Percentiles rank a stretch among this genome's conserved stretches.
phyloP scores from a whole-genome alignment of 306 rosid species.

The Prunus kanzakura region DNA sequence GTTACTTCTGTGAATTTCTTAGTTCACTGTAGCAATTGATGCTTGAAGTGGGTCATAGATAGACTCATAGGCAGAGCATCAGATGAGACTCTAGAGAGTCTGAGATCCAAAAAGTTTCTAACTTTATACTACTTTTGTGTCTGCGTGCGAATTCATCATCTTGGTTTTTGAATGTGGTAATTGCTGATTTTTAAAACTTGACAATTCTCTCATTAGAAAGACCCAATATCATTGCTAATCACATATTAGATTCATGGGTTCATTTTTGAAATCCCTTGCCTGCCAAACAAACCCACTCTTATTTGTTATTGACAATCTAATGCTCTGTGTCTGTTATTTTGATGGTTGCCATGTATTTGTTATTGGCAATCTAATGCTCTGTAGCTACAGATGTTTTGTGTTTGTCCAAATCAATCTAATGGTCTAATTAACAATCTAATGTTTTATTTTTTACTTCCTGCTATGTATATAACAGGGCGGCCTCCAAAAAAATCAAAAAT shows the following conservation, averaged over 20 bases:
- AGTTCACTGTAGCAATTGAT: neutral
- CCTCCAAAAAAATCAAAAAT: conserved; percentile 46
- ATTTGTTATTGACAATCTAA: too few species aligned
- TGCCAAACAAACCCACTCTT: neutral
- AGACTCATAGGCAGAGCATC: neutral
- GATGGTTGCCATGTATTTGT: neutral
- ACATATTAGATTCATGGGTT: neutral
- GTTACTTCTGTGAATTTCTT: neutral
- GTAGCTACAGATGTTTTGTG: neutral
- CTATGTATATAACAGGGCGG: conserved; percentile 42
- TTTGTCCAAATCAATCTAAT: neutral
- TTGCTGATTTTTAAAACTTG: neutral
- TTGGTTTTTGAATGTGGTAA: neutral
- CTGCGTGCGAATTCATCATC: neutral
- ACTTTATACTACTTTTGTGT: neutral
- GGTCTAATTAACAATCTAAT: neutral
- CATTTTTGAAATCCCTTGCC: neutral
- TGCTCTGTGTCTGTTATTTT: neutral
- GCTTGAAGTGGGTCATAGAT: neutral
- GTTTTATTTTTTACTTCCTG: conserved; percentile 1
- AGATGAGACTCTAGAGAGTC: neutral
- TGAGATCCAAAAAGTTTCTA: neutral
- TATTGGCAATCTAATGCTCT: neutral
- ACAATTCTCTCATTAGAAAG: neutral
- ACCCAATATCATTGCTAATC: neutral